Evolutionary conservation across 2,329 filamentous ascomycete species (phyloP), one percentile per base, ranked within the genome.

Genomic region (Aspergillus tubingensis): DNA sequence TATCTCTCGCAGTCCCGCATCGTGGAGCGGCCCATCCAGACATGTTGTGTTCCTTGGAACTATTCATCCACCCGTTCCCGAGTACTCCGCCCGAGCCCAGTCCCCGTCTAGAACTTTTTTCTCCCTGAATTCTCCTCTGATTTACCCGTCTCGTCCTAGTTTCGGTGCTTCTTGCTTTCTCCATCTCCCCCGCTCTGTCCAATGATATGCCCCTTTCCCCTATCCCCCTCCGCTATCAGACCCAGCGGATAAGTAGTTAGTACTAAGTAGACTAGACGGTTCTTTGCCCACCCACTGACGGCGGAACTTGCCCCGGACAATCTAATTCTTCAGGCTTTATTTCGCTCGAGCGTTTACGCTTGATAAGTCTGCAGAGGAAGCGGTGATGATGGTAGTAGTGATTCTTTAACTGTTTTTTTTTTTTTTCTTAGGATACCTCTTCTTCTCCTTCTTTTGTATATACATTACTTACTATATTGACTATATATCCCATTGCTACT

Each of bases 141-240:
- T 61, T 69, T 60, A 38, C 69, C 67, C 57, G 58, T 65, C 63
- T 65, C 32, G 67, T 69, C 56, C 54, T 70, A 70, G 68, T 60
- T 51, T 38, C 38, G 30, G 47, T 30, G 10, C 27, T 30, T 30
- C 27, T 30, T 32, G 57, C 58, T 19, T 19, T 11, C 23, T 44
- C 57, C 57, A 57, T 57, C 44, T 25, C 39, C 10, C 43, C 43
- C 49, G 41, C 7, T 62, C 36, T 38, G 41, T 41, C 62, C 38
- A 63, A 62, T 57, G 38, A 55, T 15, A 38, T 19, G 49, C 32
- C 32, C 11, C 32, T 13, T 36, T 36, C 15, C 32, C 30, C 6
- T 27, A 15, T 59, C 44, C 25, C 25, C 27, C 47, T 61, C 38
- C 51, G 23, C 43, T 15, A 21, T 44, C 48, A 21, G 48, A 57